These are phyloP conservation scores for Fonsecaea erecta DNA, from an alignment of 2,329 filamentous ascomycete genomes.

Conservation along the genomic window DNA sequence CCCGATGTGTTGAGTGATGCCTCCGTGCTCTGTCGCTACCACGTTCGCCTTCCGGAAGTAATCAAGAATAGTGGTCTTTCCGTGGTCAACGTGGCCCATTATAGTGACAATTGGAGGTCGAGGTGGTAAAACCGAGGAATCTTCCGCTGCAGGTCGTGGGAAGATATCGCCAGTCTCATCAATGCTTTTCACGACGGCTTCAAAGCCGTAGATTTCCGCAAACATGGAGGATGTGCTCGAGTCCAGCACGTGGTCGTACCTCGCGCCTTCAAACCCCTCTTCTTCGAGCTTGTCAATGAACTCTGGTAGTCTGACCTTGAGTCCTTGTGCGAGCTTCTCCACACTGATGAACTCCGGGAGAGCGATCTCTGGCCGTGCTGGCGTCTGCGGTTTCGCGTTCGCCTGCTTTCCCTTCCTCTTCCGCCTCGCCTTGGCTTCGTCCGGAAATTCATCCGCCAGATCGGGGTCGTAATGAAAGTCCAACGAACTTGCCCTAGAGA, in stretches of 20 bases:
- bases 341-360: slow-evolving; percentile 92
- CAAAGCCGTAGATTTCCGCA: slow-evolving; percentile 89
- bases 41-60: slow-evolving; percentile 92
- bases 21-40: slow-evolving; percentile 87
- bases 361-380: slow-evolving; percentile 66
- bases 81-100: slow-evolving; percentile 99
- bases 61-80: slow-evolving; percentile 95
- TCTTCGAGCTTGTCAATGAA: slow-evolving; percentile 79
- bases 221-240: slow-evolving; percentile 89
- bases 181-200: slow-evolving; percentile 72
- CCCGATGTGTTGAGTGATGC: slow-evolving; percentile 98
- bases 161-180: slow-evolving; percentile 71
- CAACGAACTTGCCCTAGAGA: slow-evolving; percentile 14
- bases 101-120: slow-evolving; percentile 96
- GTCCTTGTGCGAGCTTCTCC: slow-evolving; percentile 74
- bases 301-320: slow-evolving; percentile 70
- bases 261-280: slow-evolving; percentile 86
- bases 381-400: slow-evolving; percentile 49
- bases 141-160: slow-evolving; percentile 69
- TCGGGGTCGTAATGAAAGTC: slow-evolving; percentile 40
- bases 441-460: slow-evolving; percentile 45
- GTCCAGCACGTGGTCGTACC: slow-evolving; percentile 82
- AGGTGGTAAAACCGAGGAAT: slow-evolving; percentile 68
- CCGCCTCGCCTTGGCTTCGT: slow-evolving; percentile 35
- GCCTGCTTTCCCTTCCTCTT: slow-evolving; percentile 44